Evolutionary conservation across 345 rosid genomes (phyloP).

Genomic region (Tarenaya hassleriana): DNA sequence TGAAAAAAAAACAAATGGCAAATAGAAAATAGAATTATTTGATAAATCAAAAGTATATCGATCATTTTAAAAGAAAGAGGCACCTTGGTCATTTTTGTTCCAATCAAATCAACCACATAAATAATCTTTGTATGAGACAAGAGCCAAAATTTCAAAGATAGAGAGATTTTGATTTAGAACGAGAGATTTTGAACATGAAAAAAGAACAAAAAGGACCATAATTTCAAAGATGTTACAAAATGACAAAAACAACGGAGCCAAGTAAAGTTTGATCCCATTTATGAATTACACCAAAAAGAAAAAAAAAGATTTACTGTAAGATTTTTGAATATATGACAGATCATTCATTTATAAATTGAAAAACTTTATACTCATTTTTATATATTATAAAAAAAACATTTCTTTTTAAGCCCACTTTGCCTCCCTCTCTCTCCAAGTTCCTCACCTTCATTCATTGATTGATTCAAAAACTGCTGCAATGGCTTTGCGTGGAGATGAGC

Average conservation of each 20-base stretch:
- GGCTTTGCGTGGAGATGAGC: constrained; percentile 31
- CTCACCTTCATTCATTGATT: constrained; percentile 3
- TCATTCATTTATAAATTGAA: not conserved
- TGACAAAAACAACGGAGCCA: too few relatives aligned
- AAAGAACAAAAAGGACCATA: not conserved
- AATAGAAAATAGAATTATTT: too few relatives aligned
- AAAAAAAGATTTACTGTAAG: constrained; percentile 8
- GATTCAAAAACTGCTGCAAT: constrained; percentile 8
- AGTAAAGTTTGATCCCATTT: constrained; percentile 14
- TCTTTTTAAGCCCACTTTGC: constrained; percentile 12
- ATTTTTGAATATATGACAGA: not conserved
- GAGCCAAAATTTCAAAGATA: too few relatives aligned
- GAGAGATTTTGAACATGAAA: not conserved
- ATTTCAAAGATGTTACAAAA: not conserved
- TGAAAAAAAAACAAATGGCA: too few relatives aligned
- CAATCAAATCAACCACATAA: too few relatives aligned
- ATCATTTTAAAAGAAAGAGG: too few relatives aligned
- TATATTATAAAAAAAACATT: constrained; percentile 1
- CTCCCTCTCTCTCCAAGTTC: constrained; percentile 23
- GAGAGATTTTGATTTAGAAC: too few relatives aligned
- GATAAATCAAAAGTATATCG: too few relatives aligned
- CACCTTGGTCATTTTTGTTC: too few relatives aligned
- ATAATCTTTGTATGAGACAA: too few relatives aligned
- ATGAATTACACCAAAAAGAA: constrained; percentile 4
- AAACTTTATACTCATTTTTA: too few relatives aligned